phyloP scores from a whole-genome alignment of 2,329 filamentous ascomycete species.

The Teratosphaeria gauchensis region DNA sequence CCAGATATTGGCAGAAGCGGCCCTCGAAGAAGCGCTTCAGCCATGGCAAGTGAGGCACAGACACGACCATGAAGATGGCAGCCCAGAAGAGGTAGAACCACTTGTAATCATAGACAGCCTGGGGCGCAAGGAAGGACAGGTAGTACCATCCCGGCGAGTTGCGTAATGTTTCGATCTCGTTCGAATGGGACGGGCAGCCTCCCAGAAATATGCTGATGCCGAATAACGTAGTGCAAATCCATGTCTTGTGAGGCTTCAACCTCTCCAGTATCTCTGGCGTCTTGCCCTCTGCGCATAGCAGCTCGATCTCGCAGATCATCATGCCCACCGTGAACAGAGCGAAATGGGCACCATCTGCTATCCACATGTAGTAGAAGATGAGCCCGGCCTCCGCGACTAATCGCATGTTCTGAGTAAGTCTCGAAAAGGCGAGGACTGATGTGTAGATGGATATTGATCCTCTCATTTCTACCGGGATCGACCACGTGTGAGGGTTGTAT shows the following conservation, averaged over 20 bases:
- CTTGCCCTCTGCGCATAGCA: slow-evolving; percentile 41
- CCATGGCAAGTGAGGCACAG: slow-evolving; percentile 48
- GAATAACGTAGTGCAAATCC: slow-evolving; percentile 47
- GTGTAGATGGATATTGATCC: slow-evolving; percentile 58
- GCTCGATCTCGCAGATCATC: slow-evolving; percentile 52
- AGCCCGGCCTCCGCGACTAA: slow-evolving; percentile 45
- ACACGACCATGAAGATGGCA: slow-evolving; percentile 46
- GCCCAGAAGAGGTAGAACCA: slow-evolving; percentile 34
- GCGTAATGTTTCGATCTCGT: slow-evolving; percentile 41
- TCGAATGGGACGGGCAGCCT: slow-evolving; percentile 48
- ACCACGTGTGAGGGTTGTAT: slow-evolving; percentile 54
- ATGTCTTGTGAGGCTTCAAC: slow-evolving; percentile 40
- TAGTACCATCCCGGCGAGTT: slow-evolving; percentile 52
- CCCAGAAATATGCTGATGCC: slow-evolving; percentile 46
- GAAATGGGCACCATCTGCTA: slow-evolving; percentile 55
- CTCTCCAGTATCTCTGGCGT: slow-evolving; percentile 42
- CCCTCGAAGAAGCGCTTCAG: slow-evolving; percentile 51
- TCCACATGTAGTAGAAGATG: slow-evolving; percentile 57
- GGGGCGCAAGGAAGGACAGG: slow-evolving; percentile 42
- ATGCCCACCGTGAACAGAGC: slow-evolving; percentile 53
- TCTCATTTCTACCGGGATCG: slow-evolving; percentile 53
- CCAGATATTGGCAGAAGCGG: slow-evolving; percentile 51
- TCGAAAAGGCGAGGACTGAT: slow-evolving; percentile 46
- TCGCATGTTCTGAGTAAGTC: slow-evolving; percentile 45
- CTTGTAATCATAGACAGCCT: slow-evolving; percentile 24